These are phyloP conservation scores for Aspergillus felis DNA, from an alignment of 2,329 filamentous ascomycete genomes.

Conservation along the genomic window DNA sequence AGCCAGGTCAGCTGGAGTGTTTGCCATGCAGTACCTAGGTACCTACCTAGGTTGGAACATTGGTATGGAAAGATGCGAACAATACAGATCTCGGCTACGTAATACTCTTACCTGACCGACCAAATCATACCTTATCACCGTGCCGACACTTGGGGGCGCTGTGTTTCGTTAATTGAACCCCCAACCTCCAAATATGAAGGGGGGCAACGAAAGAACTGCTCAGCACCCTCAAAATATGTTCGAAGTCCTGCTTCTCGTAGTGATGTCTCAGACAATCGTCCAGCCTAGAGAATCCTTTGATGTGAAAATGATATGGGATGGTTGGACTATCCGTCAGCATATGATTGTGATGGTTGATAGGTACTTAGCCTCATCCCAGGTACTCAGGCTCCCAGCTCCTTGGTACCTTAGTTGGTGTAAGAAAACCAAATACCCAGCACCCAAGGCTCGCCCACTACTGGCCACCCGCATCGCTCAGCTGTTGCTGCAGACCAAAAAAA, in stretches of 20 bases:
- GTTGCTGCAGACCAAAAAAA: not conserved
- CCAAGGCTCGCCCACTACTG: not conserved
- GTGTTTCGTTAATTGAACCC: not conserved
- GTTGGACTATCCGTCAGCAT: not conserved
- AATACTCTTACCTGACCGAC: not conserved
- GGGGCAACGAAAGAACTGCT: not conserved
- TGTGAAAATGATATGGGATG: not conserved
- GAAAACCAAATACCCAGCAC: not conserved
- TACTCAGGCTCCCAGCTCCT: not conserved
- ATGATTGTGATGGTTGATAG: no score
- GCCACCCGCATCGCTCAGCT: not conserved
- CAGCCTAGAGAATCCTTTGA: not conserved
- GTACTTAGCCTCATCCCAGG: not conserved
- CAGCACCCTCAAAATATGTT: not conserved
- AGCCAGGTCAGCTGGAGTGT: not conserved
- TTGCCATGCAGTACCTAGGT: not conserved
- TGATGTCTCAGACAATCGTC: not conserved
- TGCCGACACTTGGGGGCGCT: not conserved
- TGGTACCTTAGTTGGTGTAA: not conserved
- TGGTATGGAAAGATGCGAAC: not conserved
- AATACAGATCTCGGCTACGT: not conserved
- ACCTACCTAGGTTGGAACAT: not conserved
- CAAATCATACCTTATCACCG: no score
- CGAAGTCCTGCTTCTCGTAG: not conserved
- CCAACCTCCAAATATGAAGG: not conserved